Base-by-base conservation (phyloP, 2,329 filamentous ascomycete species). In the Stachybotrys chartarum region DNA sequence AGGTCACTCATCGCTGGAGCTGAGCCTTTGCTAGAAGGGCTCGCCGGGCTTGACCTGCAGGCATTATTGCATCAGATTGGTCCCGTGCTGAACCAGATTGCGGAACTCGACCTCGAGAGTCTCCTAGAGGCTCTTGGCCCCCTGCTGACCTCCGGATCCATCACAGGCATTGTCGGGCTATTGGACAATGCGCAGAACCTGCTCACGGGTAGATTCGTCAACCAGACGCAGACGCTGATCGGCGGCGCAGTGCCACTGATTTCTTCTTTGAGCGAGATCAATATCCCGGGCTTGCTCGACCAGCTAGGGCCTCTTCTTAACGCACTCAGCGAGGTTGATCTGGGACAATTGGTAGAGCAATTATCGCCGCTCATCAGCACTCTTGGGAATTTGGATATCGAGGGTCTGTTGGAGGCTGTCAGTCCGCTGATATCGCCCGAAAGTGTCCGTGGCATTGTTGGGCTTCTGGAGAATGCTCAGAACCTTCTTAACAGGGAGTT, bases 391-490 rank as follows among this genome's bases (percentile, higher is more conserved):
- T 54, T 72, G 8, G 67, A 73, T 42, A 60, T 73, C 31, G 63
- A 67, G 49, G 63, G 68, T 12, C 53, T 74, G 1, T 59, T 71
- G 17, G 61, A 70, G 5, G 64, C 68, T 2, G 54, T 74, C 6
- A 56, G 60, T 10, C 72, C 72, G 6, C 57, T 75, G 0, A 62
- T 75, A 12, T 70, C 66, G 1, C 63, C 68, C 1, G 56, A 66
- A 7, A 67, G 66, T 0, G 60, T 74, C 16, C 61, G 65, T 53
- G 69, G 67, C 6, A 61, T 75, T 3, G 61, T 72, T 2, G 68
- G 66, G 2, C 62, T 72, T 1, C 56, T 72, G 1, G 61, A 54
- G 8, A 73, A 73, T 31, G 72, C 70, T 1, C 70, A 74, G 54
- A 58, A 64, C 8, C 62, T 74, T 0, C 63, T 69, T 2, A 67